Percentiles rank a stretch among this genome's conserved stretches.
Conservation (phyloP, 2,329 filamentous ascomycete species). For the Cladorrhinum sp. region DNA sequence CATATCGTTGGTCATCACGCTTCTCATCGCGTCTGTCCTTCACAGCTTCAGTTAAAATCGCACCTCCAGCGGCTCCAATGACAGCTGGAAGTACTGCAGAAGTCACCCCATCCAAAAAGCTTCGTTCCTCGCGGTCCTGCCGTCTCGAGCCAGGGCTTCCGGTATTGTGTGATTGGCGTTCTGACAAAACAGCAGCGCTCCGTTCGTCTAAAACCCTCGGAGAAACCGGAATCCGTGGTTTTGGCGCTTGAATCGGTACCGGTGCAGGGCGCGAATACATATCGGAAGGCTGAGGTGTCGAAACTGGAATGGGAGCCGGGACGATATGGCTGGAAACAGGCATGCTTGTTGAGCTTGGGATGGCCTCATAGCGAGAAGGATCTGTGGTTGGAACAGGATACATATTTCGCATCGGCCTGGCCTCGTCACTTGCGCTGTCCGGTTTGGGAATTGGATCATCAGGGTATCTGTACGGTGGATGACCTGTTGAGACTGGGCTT, state of each 20-base stretch:
- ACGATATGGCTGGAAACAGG: background rate
- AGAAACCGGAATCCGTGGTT: constrained; percentile 72
- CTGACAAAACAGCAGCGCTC: constrained; percentile 27
- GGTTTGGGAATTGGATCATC: constrained; percentile 34
- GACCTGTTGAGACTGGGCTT: constrained; percentile 2
- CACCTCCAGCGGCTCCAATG: constrained; percentile 11
- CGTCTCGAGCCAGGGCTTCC: constrained; percentile 18
- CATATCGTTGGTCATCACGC: background rate
- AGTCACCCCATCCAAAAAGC: constrained; percentile 14
- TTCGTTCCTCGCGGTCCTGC: constrained; percentile 28
- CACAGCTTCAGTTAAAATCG: constrained; percentile 5
- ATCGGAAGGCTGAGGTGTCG: constrained; percentile 26
- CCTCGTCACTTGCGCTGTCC: constrained; percentile 37
- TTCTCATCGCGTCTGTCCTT: constrained; percentile 12
- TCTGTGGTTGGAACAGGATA: constrained; percentile 67
- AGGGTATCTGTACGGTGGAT: constrained; percentile 30
- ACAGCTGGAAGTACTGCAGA: constrained; percentile 18
- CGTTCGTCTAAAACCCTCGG: constrained; percentile 62
- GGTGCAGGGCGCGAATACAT: constrained; percentile 51
- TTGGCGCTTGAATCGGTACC: constrained; percentile 78
- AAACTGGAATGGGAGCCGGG: background rate
- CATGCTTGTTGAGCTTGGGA: constrained; percentile 44
- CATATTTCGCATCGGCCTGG: constrained; percentile 56
- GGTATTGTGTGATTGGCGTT: background rate
- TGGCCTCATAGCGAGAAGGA: constrained; percentile 58